Base-by-base conservation (phyloP, 768 basidiomycete species). In the Lactifluus hygrophoroides region DNA sequence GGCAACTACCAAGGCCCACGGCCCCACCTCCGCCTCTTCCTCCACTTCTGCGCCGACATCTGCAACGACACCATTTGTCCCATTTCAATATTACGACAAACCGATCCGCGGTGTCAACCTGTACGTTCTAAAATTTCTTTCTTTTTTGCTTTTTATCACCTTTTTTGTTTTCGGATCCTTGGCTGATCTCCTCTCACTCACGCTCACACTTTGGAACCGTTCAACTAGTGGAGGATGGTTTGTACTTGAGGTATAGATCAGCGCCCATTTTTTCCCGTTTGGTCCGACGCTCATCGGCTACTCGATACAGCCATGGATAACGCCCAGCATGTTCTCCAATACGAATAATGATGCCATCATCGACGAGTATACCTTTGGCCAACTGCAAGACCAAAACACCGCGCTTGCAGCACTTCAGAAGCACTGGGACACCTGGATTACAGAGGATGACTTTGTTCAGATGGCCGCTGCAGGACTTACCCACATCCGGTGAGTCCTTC, bases 401-500 rank as follows among this genome's bases (percentile, higher is more conserved):
- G 79, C 81, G 1, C 66, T 73, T 35, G 62, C 67, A 17, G 72
- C 77, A 5, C 70, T 86, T 32, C 67, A 74, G 58, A 70, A 75
- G 16, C 83, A 85, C 61, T 86, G 84, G 84, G 67, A 76, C 28
- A 81, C 81, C 67, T 84, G 82, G 82, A 81, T 83, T 53, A 84
- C 82, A 5, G 84, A 87, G 65, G 78, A 80, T 35, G 87, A 89
- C 66, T 88, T 89, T 65, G 68, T 68, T 14, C 81, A 78, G 19
- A 88, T 89, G 52, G 75, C 70, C 17, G 79, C 77, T 9, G 86
- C 86, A 28, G 85, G 86, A 0, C 73, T 89, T 47, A 88, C 82
- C 62, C 85, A 86, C 67, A 84, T 87, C 52, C 80, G 86, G 83
- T 86, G 62, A 25, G 73, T 60, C 23, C 23, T 27, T 27, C 44